Conservation (phyloP, 768 basidiomycete genomes). For the Amanita muscaria region DNA sequence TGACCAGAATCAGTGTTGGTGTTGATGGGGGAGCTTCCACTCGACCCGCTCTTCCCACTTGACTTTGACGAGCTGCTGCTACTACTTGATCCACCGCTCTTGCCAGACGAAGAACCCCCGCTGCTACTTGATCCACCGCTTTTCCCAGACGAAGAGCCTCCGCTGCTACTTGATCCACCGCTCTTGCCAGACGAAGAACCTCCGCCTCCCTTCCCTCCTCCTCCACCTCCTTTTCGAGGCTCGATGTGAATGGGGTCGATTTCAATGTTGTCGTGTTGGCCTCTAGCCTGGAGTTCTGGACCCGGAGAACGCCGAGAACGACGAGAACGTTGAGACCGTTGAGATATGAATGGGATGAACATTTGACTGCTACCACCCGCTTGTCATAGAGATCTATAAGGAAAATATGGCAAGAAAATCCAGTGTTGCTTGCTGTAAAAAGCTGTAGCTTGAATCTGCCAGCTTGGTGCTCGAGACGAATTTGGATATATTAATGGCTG, state of each 20-base stretch:
- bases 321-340: no score
- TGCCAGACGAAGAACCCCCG: no score
- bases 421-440: no score
- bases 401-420: no score
- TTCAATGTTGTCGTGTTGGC: no score
- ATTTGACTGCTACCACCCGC: no score
- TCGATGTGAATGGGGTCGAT: no score
- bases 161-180: not conserved
- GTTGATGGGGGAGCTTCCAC: constrained; percentile 11
- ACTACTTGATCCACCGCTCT: not conserved
- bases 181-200: not conserved
- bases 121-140: not conserved
- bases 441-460: no score
- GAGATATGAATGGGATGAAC: constrained; percentile 22
- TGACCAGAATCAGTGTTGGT: constrained; percentile 12
- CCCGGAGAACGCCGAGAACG: not conserved
- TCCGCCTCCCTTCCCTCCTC: constrained; percentile 10
- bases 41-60: constrained; percentile 12
- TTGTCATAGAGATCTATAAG: no score
- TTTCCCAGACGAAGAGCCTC: not conserved
- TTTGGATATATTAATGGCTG: no score
- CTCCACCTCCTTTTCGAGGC: not conserved
- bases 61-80: not conserved
- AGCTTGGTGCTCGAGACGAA: no score
- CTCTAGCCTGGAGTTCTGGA: not conserved